Percentiles rank a stretch among this genome's conserved stretches.
Evolutionary conservation across 2,329 filamentous ascomycete species (phyloP).

Genomic region (Albophoma yamanashiensis): DNA sequence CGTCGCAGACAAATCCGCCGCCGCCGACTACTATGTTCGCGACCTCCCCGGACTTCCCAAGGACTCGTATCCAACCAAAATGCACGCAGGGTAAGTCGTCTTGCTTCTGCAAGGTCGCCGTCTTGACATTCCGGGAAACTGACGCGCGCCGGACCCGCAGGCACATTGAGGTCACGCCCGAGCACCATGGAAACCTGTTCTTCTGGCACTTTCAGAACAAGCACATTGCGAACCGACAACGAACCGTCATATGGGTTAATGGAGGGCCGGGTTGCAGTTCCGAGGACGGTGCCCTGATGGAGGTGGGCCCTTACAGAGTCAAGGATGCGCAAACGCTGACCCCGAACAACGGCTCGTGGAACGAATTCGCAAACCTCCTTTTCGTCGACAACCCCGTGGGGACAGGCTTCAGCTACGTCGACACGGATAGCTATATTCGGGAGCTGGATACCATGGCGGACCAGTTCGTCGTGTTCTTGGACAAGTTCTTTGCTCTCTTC

Average conservation of each 20-base stretch:
- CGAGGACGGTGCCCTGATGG: constrained; percentile 93
- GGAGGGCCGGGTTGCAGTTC: constrained; percentile 95
- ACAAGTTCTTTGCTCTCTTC: constrained; percentile 85
- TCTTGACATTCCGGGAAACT: constrained; percentile 4
- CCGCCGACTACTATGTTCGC: constrained; percentile 81
- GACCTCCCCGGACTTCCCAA: constrained; percentile 75
- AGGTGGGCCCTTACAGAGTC: constrained; percentile 86
- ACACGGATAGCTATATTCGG: constrained; percentile 75
- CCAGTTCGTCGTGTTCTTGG: constrained; percentile 80
- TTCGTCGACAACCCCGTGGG: constrained; percentile 97
- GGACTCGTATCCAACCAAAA: constrained; percentile 66
- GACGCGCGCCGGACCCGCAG: constrained; percentile 32
- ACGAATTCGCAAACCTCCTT: constrained; percentile 92
- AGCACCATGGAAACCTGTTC: constrained; percentile 87
- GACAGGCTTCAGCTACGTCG: constrained; percentile 91
- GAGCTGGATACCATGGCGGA: constrained; percentile 83
- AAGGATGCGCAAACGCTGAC: constrained; percentile 60
- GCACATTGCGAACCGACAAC: constrained; percentile 83
- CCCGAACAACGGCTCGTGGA: constrained; percentile 93
- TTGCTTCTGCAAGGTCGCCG: neutral
- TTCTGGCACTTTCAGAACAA: constrained; percentile 98
- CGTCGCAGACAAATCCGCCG: constrained; percentile 18
- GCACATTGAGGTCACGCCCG: constrained; percentile 80
- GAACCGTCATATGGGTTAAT: constrained; percentile 94
- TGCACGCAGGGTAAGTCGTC: constrained; percentile 83